These are phyloP conservation scores for Pyrenochaeta sp. DNA, from an alignment of 2,329 filamentous ascomycete genomes.

Conservation along the genomic window DNA sequence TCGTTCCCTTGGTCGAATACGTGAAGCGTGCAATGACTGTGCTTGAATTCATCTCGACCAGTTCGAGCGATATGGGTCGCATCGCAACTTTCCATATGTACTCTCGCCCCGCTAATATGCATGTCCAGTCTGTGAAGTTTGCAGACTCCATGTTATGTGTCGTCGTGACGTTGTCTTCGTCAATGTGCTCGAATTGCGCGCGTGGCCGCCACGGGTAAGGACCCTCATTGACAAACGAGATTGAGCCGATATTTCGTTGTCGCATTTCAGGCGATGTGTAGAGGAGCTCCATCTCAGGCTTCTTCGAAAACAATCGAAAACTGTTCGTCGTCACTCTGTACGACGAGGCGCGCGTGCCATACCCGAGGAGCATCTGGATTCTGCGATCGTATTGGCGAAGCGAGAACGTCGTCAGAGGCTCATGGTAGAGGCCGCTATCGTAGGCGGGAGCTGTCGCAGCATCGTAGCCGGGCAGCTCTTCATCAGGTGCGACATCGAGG, in stretches of 20 bases:
- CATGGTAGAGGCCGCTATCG: slow-evolving; percentile 12
- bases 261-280: slow-evolving; percentile 22
- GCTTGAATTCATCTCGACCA: slow-evolving; percentile 22
- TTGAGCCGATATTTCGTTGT: slow-evolving; percentile 32
- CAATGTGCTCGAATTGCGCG: slow-evolving; percentile 31
- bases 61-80: slow-evolving; percentile 29
- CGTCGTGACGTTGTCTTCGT: slow-evolving; percentile 10
- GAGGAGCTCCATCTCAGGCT: slow-evolving; percentile 40
- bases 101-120: slow-evolving; percentile 18
- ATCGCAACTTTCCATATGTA: slow-evolving; percentile 37
- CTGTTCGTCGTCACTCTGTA: slow-evolving; percentile 37
- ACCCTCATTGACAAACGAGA: slow-evolving; percentile 38
- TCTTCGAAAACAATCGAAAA: slow-evolving; percentile 42
- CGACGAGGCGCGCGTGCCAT: slow-evolving; percentile 22
- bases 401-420: slow-evolving; percentile 28
- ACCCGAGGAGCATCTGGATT: slow-evolving; percentile 32
- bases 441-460: slow-evolving; percentile 32
- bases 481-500: slow-evolving; percentile 23
- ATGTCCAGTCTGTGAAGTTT: slow-evolving; percentile 41
- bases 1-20: slow-evolving; percentile 33
- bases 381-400: slow-evolving; percentile 34
- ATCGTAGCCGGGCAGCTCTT: slow-evolving; percentile 38
- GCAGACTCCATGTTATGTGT: slow-evolving; percentile 38
- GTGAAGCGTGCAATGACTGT: slow-evolving; percentile 41
- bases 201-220: slow-evolving; percentile 44